A percentile compares a stretch with the other conserved stretches of the same genome.
Evolutionary conservation across 345 rosid species (phyloP).

Genomic region (Atalantia buxifolia): DNA sequence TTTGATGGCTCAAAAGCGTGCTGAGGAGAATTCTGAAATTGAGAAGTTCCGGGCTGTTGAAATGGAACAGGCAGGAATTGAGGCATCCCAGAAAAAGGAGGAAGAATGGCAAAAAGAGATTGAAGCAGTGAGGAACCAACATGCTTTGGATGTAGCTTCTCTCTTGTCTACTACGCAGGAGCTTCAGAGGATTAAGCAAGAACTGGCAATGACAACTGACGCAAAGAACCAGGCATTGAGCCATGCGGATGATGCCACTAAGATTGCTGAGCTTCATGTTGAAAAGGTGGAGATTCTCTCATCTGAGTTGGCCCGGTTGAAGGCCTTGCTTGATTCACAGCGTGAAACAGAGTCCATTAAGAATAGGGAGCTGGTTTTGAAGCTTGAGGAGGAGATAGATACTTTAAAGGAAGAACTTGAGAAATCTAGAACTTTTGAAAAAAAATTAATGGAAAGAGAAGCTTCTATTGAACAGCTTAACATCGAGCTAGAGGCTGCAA

Average conservation of each 20-base stretch:
- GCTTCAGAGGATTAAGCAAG: constrained; percentile 67
- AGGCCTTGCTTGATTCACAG: constrained; percentile 72
- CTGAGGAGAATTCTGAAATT: constrained; percentile 76
- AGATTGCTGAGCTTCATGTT: constrained; percentile 73
- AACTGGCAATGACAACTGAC: constrained; percentile 60
- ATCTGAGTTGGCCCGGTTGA: constrained; percentile 61
- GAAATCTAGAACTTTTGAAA: constrained; percentile 45
- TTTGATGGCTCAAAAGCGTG: constrained; percentile 80
- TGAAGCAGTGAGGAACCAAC: constrained; percentile 70
- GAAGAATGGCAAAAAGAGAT: constrained; percentile 82
- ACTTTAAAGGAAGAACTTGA: constrained; percentile 61
- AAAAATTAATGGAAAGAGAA: constrained; percentile 57
- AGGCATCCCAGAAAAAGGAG: constrained; percentile 76
- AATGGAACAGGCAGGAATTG: constrained; percentile 86
- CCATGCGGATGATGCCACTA: constrained; percentile 93
- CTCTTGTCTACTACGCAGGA: constrained; percentile 72
- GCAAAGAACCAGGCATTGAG: constrained; percentile 83
- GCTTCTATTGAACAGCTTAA: constrained; percentile 67
- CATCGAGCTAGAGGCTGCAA: constrained; percentile 77
- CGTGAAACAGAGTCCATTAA: constrained; percentile 47
- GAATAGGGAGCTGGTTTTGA: constrained; percentile 40
- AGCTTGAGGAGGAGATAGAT: constrained; percentile 54
- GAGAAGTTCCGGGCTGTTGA: constrained; percentile 92
- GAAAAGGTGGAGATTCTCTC: constrained; percentile 82
- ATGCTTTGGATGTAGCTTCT: constrained; percentile 75